These are phyloP conservation scores for Dalbergia cochinchinensis DNA, from an alignment of 306 rosid genomes.

Conservation along the genomic window DNA sequence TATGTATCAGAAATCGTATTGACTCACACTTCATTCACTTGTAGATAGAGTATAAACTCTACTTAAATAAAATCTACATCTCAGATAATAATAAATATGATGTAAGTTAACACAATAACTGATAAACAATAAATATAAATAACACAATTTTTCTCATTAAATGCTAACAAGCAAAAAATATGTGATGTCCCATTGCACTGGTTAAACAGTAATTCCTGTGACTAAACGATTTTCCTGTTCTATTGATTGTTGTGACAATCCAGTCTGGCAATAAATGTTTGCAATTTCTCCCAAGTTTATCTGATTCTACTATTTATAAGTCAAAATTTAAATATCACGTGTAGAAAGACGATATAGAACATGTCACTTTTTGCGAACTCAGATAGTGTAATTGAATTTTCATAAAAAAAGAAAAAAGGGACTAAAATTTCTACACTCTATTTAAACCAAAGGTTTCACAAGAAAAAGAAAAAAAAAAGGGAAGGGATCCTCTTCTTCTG, in stretches of 20 bases:
- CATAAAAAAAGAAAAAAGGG: no score
- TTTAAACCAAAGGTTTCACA: not conserved
- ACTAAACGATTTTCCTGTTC: not conserved
- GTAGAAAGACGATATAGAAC: not conserved
- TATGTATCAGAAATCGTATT: no score
- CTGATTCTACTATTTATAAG: conserved; percentile 4
- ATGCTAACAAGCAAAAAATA: not conserved
- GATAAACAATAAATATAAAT: no score
- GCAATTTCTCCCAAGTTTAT: not conserved
- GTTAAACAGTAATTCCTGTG: conserved; percentile 10
- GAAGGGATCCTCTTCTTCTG: not conserved
- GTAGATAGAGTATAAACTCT: no score
- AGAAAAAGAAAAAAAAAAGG: not conserved
- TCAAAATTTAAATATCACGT: not conserved
- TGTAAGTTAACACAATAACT: no score
- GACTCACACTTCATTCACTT: no score
- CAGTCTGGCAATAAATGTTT: not conserved
- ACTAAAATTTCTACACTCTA: not conserved
- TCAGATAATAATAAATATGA: no score
- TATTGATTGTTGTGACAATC: conserved; percentile 1
- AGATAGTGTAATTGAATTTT: not conserved
- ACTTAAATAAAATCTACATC: no score
- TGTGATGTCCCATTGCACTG: conserved; percentile 7
- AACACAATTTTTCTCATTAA: no score
- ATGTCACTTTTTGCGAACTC: not conserved